A percentile compares a stretch with the other conserved stretches of the same genome.
These are phyloP conservation scores for Alnus rubra DNA, from an alignment of 306 rosid species.

Conservation along the genomic window DNA sequence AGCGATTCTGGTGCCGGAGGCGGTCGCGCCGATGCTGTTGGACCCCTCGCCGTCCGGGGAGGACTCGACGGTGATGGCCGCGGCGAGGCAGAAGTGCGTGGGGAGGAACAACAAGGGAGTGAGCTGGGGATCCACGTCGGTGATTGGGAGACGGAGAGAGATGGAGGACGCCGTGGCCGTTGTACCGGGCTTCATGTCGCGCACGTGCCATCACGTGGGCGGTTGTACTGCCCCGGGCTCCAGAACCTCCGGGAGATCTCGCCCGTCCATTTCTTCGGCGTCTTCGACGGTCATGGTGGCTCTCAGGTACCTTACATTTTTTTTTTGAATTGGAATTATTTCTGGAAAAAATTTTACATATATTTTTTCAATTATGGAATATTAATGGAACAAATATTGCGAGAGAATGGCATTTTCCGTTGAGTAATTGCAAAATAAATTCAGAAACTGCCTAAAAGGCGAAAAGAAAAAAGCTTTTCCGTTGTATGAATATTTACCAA, in stretches of 20 bases:
- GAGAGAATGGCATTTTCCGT: background rate
- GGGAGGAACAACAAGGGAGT: slow-evolving; percentile 59
- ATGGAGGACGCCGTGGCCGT: slow-evolving; percentile 80
- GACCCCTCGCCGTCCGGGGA: slow-evolving; percentile 2
- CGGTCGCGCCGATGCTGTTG: background rate
- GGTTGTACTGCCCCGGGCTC: slow-evolving; percentile 74
- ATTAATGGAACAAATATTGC: background rate
- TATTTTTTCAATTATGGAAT: no score
- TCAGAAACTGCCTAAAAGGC: background rate
- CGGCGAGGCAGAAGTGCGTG: slow-evolving; percentile 57
- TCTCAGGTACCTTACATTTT: slow-evolving; percentile 51
- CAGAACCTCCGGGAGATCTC: slow-evolving; percentile 60
- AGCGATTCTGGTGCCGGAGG: slow-evolving; percentile 13
- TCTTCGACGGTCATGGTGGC: slow-evolving; percentile 89
- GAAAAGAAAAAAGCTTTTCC: background rate
- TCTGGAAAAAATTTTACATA: background rate
- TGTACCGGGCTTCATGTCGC: slow-evolving; percentile 61
- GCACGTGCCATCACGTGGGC: slow-evolving; percentile 63
- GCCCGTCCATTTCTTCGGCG: slow-evolving; percentile 79
- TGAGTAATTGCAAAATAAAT: background rate
- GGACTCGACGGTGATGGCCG: background rate
- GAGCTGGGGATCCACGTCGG: slow-evolving; percentile 65
- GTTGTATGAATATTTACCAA: background rate
- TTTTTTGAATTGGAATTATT: background rate
- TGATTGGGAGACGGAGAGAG: slow-evolving; percentile 74